These are phyloP conservation scores for Aspergillus proliferans DNA, from an alignment of 2,329 filamentous ascomycete genomes.

Conservation along the genomic window DNA sequence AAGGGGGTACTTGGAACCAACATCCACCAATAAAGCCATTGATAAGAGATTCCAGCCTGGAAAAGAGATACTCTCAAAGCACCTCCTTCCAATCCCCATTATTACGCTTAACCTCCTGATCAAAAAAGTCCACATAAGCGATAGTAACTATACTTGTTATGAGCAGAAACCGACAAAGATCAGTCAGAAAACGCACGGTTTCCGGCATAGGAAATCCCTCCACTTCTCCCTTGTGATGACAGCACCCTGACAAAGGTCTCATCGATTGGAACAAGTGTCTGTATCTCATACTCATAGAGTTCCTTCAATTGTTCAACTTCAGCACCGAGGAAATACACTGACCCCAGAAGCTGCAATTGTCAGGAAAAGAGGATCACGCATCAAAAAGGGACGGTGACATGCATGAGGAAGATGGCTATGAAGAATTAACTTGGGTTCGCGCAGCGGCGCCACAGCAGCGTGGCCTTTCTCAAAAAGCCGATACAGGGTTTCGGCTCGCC, in stretches of 20 bases:
- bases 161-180: neutral
- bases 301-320: neutral
- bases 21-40: neutral
- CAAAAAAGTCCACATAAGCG: neutral
- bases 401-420: conserved; percentile 5
- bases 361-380: neutral
- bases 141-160: neutral
- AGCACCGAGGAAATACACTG: neutral
- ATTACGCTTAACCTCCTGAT: neutral
- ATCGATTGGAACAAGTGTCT: neutral
- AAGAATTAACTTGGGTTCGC: conserved; percentile 4
- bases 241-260: neutral
- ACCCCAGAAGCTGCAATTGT: neutral
- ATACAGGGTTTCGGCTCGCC: neutral
- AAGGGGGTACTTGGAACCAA: neutral
- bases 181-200: neutral
- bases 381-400: neutral
- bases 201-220: neutral
- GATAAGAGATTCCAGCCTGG: neutral
- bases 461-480: conserved; percentile 1
- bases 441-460: conserved; percentile 1
- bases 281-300: neutral
- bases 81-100: neutral
- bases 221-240: neutral
- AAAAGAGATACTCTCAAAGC: neutral